These are phyloP conservation scores for Petunia axillaris DNA, from an alignment of 257 asterid genomes.

Conservation along the genomic window DNA sequence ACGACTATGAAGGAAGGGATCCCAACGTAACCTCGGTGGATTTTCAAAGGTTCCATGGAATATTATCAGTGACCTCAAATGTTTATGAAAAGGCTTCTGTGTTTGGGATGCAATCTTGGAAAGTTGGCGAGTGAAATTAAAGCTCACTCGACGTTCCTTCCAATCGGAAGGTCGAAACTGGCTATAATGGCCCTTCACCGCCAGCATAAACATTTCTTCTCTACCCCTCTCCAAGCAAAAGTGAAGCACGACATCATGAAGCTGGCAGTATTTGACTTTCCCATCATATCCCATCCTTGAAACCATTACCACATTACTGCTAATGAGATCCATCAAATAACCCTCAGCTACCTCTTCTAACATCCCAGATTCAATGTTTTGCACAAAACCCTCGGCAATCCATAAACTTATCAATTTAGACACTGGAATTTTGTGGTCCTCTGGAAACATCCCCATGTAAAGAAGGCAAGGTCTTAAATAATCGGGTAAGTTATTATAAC, in stretches of 20 bases:
- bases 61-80: neutral
- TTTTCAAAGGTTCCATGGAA: too few species aligned
- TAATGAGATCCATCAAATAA: constrained; percentile 14
- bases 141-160: neutral
- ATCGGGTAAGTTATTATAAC: constrained; percentile 17
- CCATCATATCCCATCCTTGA: neutral
- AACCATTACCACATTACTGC: neutral
- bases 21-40: too few species aligned
- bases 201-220: neutral
- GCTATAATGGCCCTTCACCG: neutral
- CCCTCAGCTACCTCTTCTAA: constrained; percentile 21
- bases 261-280: neutral
- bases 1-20: neutral
- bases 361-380: neutral
- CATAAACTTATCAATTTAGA: neutral
- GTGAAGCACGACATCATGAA: constrained; percentile 11
- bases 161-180: neutral
- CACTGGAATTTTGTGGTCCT: neutral
- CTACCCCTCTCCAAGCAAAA: constrained; percentile 6
- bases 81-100: neutral
- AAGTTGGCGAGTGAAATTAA: neutral
- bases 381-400: constrained; percentile 11
- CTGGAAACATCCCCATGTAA: constrained; percentile 21
- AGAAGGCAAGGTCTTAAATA: constrained; percentile 11
- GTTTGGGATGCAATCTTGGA: neutral